Base-by-base conservation (phyloP, 1,139 yeast species). In the Zhuliangozyma blackwelliae region DNA sequence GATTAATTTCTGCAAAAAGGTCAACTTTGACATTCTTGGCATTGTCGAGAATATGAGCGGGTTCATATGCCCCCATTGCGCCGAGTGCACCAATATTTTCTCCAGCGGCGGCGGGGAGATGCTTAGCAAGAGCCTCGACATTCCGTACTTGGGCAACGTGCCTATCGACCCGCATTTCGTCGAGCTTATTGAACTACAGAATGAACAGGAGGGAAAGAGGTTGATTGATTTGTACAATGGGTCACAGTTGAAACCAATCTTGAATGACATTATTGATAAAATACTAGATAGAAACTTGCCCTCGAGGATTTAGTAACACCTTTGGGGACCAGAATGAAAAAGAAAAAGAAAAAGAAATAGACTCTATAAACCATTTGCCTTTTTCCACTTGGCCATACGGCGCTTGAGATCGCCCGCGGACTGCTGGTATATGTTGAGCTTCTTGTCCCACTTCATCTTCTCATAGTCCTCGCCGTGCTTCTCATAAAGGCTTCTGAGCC, bases 131-230 rank as follows among this genome's bases (percentile, higher is more conserved):
- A 75, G 75, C 36, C 72, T 78, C 42, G 61, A 68, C 5, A 63
- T 92, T 29, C 77, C 80, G 7, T 89, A 82, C 51, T 65, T 94
- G 47, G 98, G 97, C 0, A 79, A 79, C 39, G 79, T 94, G 3
- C 98, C 98, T 1, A 87, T 94, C 22, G 98, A 92, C 51, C 98
- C 98, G 1, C 74, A 71, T 35, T 92, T 92, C 63, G 95, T 87
- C 21, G 89, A 85, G 47, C 61, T 88, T 71, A 76, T 92, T 12
- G 98, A 92, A 55, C 65, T 60, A 37, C 82, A 77, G 48, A 57
- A 60, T 41, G 47, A 47, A 43, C 52, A 56, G 32, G 47, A 48
- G 13, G 44, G 40, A 11, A 50, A 51, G 38, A 54, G 50, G 28
- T 52, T 70, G 38, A 54, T 68, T 5, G 68, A 66, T 34, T 44